Base-by-base conservation (phyloP, 1,284 basidiomycete species). In the Ustilago curta region DNA sequence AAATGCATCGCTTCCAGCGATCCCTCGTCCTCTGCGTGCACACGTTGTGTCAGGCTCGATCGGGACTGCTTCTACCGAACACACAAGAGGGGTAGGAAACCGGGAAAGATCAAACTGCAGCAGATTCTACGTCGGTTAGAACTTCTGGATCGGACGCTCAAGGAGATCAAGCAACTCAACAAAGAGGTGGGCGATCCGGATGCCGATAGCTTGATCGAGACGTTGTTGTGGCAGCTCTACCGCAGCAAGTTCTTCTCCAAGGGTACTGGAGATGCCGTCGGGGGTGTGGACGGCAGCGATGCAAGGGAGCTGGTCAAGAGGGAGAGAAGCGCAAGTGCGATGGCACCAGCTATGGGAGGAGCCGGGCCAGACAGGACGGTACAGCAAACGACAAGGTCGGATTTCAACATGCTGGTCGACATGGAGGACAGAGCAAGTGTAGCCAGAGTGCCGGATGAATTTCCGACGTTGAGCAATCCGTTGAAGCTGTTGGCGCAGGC, bases 401-500 rank as follows among this genome's bases (percentile, higher is more conserved):
- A 74, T 44, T 70, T 69, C 14, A 76, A 70, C 59, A 61, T 76
- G 60, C 35, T 77, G 48, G 64, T 74, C 8, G 70, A 77, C 19
- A 39, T 74, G 39, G 75, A 77, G 35, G 75, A 77, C 47, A 54
- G 64, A 8, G 75, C 65, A 1, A 50, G 49, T 0, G 65, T 72
- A 4, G 55, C 65, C 2, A 25, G 63, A 11, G 75, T 77, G 19
- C 67, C 60, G 4, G 59, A 68, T 16, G 66, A 69, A 21, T 64
- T 77, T 18, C 59, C 65, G 14, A 74, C 75, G 16, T 49, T 74
- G 12, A 59, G 49, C 40, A 77, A 77, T 31, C 75, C 75, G 31
- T 31, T 77, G 4, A 77, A 77, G 64, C 49, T 77, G 23, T 45
- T 77, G 14, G 75, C 75, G 8, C 70, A 74, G 39, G 75, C 64